A percentile compares a stretch with the other conserved stretches of the same genome.
Conservation (phyloP, 495 filamentous ascomycete genomes). For the Entonaema liquescens region DNA sequence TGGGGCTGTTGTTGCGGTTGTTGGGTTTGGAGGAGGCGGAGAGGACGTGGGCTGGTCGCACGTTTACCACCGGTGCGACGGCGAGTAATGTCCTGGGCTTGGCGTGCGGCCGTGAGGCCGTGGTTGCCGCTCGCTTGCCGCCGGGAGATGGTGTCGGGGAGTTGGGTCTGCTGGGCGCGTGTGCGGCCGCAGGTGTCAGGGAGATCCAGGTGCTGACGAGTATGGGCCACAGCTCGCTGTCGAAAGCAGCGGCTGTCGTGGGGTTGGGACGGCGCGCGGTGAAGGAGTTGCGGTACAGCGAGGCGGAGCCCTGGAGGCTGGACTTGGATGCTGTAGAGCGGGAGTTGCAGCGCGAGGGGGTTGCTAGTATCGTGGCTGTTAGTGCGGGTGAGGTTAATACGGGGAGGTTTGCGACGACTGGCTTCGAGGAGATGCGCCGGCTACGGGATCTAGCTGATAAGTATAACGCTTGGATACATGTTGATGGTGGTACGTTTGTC, state of each 20-base stretch:
- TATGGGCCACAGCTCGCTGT: conserved; percentile 81
- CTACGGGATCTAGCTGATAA: conserved; percentile 75
- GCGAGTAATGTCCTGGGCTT: conserved; percentile 84
- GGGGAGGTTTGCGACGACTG: conserved; percentile 76
- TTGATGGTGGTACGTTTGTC: conserved; percentile 65
- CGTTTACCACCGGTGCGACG: conserved; percentile 91
- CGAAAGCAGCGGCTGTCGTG: conserved; percentile 81
- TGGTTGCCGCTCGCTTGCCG: conserved; percentile 58
- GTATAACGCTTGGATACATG: conserved; percentile 87
- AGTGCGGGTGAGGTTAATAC: conserved; percentile 93
- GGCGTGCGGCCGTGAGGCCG: conserved; percentile 76
- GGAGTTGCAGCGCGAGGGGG: conserved; percentile 57
- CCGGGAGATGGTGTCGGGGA: conserved; percentile 62
- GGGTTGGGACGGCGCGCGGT: conserved; percentile 80
- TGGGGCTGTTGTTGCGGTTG: conserved; percentile 74
- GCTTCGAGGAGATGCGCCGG: conserved; percentile 64
- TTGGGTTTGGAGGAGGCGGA: conserved; percentile 64
- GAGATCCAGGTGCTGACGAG: conserved; percentile 81
- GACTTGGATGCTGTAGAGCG: conserved; percentile 67
- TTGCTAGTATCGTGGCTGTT: conserved; percentile 76
- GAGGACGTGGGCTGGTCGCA: conserved; percentile 64
- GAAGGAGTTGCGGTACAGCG: conserved; percentile 61
- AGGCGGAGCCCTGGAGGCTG: conserved; percentile 68
- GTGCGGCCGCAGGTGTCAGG: conserved; percentile 66
- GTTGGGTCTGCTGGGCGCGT: conserved; percentile 72